A percentile compares a stretch with the other conserved stretches of the same genome.
phyloP scores from a whole-genome alignment of 768 basidiomycete genomes.

The Cytidiella melzeri region DNA sequence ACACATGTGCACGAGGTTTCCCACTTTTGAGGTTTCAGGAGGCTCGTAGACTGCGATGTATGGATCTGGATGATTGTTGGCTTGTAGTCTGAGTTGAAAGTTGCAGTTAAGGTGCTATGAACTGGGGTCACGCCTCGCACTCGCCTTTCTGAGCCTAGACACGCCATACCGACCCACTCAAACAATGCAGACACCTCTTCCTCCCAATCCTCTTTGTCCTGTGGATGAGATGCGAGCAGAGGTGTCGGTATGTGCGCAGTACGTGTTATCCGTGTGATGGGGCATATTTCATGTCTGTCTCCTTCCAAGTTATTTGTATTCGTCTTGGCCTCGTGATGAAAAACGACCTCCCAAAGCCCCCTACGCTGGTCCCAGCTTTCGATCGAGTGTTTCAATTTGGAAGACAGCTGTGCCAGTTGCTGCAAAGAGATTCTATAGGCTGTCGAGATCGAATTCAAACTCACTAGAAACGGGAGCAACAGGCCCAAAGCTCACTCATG shows the following conservation, averaged over 20 bases:
- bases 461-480: not conserved
- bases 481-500: constrained; percentile 40
- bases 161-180: constrained; percentile 73
- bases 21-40: constrained; percentile 40
- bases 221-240: constrained; percentile 25
- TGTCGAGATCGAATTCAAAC: not conserved
- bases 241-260: constrained; percentile 39
- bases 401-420: constrained; percentile 44
- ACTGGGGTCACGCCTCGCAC: not conserved
- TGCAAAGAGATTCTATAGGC: constrained; percentile 21
- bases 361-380: constrained; percentile 45
- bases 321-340: constrained; percentile 21
- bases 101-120: not conserved
- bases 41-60: constrained; percentile 62
- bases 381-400: constrained; percentile 36
- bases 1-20: constrained; percentile 43
- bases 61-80: constrained; percentile 61
- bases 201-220: constrained; percentile 46
- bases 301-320: constrained; percentile 14
- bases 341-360: constrained; percentile 42
- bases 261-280: constrained; percentile 19
- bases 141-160: constrained; percentile 60
- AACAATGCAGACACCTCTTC: constrained; percentile 41
- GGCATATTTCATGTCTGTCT: constrained; percentile 16
- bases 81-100: constrained; percentile 38